Evolutionary conservation across 2,329 filamentous ascomycete genomes (phyloP), one percentile per base, ranked within the genome.

Genomic region (Epichloe coenophiala): DNA sequence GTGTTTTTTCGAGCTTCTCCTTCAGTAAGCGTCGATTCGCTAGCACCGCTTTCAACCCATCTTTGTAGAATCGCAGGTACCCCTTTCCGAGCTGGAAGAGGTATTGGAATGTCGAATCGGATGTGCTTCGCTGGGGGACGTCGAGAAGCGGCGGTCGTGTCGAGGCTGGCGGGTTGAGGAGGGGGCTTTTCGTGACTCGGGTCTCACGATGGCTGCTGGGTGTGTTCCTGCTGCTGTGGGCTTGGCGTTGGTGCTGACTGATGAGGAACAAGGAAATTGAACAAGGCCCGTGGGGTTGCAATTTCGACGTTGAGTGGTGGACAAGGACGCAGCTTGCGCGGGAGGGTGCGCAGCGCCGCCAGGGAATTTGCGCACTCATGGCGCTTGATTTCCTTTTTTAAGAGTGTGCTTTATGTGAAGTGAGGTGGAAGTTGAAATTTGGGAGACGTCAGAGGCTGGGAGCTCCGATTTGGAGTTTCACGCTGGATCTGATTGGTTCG

Each of bases 21-120:
- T 68, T 65, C 13, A 83, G 63, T 11, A 75, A 72, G 21, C 70
- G 62, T 45, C 77, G 74, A 58, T 95, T 95, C 53, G 72, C 68
- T 63, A 80, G 81, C 48, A 95, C 81, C 59, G 84, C 81, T 61
- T 82, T 81, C 35, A 95, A 68, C 17, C 90, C 91, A 1, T 80
- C 76, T 68, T 93, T 95, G 80, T 96, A 97, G 76, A 97, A 97
- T 37, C 68, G 67, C 9, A 85, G 65, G 67, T 95, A 95, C 48
- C 85, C 80, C 63, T 85, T 84, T 55, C 88, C 91, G 31, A 83
- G 69, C 42, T 68, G 63, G 60, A 78, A 77, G 54, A 79, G 71
- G 68, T 86, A 78, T 45, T 56, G 58, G 7, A 59, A 57, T 2
- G 56, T 54, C 15, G 64, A 67, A 19, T 63, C 56, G 17, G 60